Evolutionary conservation across 805 yeast genomes (phyloP), one percentile per base, ranked within the genome.

Genomic region (Sugiyamaella boreocaroliniensis): DNA sequence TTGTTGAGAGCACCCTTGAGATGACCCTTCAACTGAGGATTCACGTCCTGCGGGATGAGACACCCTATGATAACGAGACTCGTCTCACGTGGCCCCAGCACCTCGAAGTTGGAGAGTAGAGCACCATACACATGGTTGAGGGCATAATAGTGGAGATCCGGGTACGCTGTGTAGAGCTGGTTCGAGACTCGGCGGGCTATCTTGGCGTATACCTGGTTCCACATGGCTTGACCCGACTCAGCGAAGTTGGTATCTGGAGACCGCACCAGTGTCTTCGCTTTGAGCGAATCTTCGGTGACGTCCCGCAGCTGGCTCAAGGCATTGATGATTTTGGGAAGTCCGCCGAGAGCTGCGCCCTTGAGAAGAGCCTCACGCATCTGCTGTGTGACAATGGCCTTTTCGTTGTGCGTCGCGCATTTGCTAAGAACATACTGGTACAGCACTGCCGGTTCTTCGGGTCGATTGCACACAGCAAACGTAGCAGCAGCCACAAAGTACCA

Each of bases 11-110:
- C 97, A 0, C 97, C 97, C 65, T 77, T 80, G 55, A 90, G 74
- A 65, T 90, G 97, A 0, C 97, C 97, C 68, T 88, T 86, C 58
- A 90, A 74, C 62, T 90, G 97, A 0, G 96, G 96, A 59, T 86
- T 88, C 10, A 90, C 97, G 67, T 90, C 95, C 64, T 88, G 96
- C 1, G 97, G 97, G 10, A 90, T 82, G 58, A 90, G 74, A 55
- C 92, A 77, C 0, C 95, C 83, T 15, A 90, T 78, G 1, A 90
- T 80, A 32, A 88, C 83, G 54, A 88, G 64, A 32, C 92, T 82
- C 1, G 96, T 85, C 57, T 89, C 95, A 57, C 73, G 75, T 1
- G 85, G 81, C 3, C 74, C 63, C 29, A 90, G 68, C 1, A 88
- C 75, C 2, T 75, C 83, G 15, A 81, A 77, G 65, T 70, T 85